Evolutionary conservation across 2,329 filamentous ascomycete species (phyloP).

Genomic region (Xylariaceae sp.): DNA sequence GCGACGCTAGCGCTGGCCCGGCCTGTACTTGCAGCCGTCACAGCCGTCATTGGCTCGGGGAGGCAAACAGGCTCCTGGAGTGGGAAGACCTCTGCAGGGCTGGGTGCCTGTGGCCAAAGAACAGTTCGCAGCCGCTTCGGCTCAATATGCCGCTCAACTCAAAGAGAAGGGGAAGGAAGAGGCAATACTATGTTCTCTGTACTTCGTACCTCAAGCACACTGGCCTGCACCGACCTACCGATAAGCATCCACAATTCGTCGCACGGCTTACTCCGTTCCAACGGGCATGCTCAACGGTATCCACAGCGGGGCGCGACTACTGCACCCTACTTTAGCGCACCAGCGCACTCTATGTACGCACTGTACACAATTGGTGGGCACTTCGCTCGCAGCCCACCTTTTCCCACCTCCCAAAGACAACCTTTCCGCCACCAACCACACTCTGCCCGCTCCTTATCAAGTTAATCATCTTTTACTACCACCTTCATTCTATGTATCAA

Average conservation of each 20-base stretch:
- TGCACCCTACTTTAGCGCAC: conserved; percentile 6
- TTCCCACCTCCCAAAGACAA: conserved; percentile 13
- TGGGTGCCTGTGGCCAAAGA: conserved; percentile 15
- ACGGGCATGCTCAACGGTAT: background rate
- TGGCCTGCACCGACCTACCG: too few species aligned
- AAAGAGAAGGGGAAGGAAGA: background rate
- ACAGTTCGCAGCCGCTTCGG: conserved; percentile 10
- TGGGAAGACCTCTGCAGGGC: conserved; percentile 12
- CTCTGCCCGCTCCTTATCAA: conserved; percentile 11
- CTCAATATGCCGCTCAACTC: background rate
- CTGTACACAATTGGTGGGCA: background rate
- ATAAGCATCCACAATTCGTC: conserved; percentile 1
- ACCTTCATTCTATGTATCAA: background rate
- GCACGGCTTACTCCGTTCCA: conserved; percentile 14
- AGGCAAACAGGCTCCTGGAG: conserved; percentile 16
- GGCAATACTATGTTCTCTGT: too few species aligned
- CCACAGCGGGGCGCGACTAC: conserved; percentile 4
- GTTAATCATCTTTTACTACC: conserved; percentile 13
- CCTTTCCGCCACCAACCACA: conserved; percentile 17
- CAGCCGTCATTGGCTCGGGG: conserved; percentile 15
- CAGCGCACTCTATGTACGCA: background rate
- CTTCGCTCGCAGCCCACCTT: conserved; percentile 13
- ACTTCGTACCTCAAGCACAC: background rate
- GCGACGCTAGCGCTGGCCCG: background rate
- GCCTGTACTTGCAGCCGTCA: conserved; percentile 5